phyloP scores from a whole-genome alignment of 345 rosid genomes.

The Hibiscus mutabilis region DNA sequence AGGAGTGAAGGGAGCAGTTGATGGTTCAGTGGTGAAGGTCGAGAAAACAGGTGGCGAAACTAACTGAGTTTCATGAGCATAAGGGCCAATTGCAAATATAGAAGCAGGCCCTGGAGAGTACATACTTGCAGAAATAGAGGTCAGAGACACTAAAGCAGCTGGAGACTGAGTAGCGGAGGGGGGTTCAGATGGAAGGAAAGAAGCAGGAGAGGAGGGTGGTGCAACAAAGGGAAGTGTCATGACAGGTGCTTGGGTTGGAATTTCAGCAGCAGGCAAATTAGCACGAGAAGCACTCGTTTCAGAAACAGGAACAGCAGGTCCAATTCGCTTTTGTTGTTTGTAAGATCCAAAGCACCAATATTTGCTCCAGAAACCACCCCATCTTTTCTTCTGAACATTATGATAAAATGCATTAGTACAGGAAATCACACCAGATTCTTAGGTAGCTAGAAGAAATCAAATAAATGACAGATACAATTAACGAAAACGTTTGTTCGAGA shows the following conservation, averaged over 20 bases:
- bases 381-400: constrained; percentile 54
- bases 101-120: constrained; percentile 71
- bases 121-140: constrained; percentile 56
- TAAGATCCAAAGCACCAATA: constrained; percentile 75
- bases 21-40: constrained; percentile 91
- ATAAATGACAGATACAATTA: neutral
- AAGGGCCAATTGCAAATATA: constrained; percentile 90
- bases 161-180: constrained; percentile 89
- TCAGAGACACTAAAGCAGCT: constrained; percentile 48
- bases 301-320: constrained; percentile 55
- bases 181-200: constrained; percentile 89
- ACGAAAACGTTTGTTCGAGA: neutral
- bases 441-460: neutral
- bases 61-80: constrained; percentile 83
- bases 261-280: constrained; percentile 33
- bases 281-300: constrained; percentile 34
- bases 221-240: constrained; percentile 65
- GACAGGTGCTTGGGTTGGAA: constrained; percentile 27
- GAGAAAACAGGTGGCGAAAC: constrained; percentile 96
- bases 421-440: constrained; percentile 1
- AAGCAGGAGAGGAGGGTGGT: constrained; percentile 96
- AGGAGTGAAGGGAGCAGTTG: constrained; percentile 92
- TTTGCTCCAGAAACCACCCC: constrained; percentile 62
- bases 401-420: constrained; percentile 1
- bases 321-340: constrained; percentile 54